Evolutionary conservation across 2,329 filamentous ascomycete genomes (phyloP).

Genomic region (Botrytis paeoniae): DNA sequence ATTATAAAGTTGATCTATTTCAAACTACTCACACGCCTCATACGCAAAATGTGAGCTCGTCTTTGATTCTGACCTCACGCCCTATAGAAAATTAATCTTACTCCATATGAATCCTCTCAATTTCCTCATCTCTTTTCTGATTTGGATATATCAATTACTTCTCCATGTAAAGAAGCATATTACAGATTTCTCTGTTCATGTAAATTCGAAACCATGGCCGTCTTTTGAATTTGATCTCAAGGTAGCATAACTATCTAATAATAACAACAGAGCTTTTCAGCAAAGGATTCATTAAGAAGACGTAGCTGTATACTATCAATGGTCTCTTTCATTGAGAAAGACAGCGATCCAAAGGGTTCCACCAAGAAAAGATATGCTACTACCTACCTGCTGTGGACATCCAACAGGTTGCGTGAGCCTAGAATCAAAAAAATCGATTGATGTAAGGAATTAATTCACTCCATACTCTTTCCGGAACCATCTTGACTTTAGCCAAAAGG

Average conservation of each 20-base stretch:
- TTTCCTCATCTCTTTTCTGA: not conserved
- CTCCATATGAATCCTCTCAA: not conserved
- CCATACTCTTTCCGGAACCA: not conserved
- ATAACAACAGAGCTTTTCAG: not conserved
- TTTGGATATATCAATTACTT: not conserved
- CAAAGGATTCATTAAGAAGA: not conserved
- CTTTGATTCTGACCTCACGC: not conserved
- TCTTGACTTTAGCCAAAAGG: not conserved
- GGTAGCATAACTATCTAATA: not conserved
- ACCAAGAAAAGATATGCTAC: not conserved
- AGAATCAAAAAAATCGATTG: not conserved
- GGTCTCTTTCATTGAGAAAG: not conserved
- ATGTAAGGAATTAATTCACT: not conserved
- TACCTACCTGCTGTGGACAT: not conserved
- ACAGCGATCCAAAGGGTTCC: not conserved
- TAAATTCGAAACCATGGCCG: not conserved
- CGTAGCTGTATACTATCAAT: not conserved
- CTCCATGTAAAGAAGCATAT: not conserved
- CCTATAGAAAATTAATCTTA: not conserved
- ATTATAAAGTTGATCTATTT: not conserved
- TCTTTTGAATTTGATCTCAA: not conserved
- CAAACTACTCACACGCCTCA: not conserved
- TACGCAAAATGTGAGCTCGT: not conserved
- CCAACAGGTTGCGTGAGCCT: not conserved
- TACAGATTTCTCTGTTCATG: not conserved